Percentiles rank a stretch among this genome's conserved stretches.
Evolutionary conservation across 1,139 yeast species (phyloP).

Genomic region (Pichia kudriavzevii): DNA sequence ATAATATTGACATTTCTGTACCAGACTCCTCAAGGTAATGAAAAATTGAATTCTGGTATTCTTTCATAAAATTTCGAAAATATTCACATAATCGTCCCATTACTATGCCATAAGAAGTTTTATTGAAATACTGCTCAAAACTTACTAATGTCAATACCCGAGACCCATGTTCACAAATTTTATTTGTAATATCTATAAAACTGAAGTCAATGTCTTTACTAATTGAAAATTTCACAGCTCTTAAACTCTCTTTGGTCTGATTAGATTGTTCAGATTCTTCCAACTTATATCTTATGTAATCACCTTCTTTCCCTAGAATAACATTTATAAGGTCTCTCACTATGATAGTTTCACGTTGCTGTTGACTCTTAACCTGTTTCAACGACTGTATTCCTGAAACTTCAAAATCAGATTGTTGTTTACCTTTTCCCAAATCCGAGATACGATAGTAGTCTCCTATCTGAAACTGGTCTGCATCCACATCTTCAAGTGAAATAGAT

Average conservation of each 20-base stretch:
- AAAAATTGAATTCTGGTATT: constrained; percentile 18
- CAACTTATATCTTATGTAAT: constrained; percentile 61
- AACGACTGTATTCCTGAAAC: not conserved
- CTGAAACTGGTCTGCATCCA: constrained; percentile 7
- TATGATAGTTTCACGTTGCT: constrained; percentile 61
- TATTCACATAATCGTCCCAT: constrained; percentile 66
- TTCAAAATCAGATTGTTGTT: constrained; percentile 1
- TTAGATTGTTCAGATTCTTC: no score
- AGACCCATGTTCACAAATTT: constrained; percentile 56
- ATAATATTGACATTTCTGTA: constrained; percentile 38
- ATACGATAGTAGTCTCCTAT: not conserved
- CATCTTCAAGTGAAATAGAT: constrained; percentile 3
- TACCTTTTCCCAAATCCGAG: not conserved
- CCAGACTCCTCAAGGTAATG: not conserved
- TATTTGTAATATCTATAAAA: constrained; percentile 62
- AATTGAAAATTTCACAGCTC: constrained; percentile 71
- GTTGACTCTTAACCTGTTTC: constrained; percentile 7
- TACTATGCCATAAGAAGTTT: constrained; percentile 55
- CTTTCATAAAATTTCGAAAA: constrained; percentile 41
- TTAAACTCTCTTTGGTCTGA: constrained; percentile 45
- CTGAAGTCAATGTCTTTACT: constrained; percentile 70
- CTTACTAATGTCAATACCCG: constrained; percentile 47
- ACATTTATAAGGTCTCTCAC: constrained; percentile 64
- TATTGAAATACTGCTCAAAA: constrained; percentile 53
- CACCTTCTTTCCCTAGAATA: constrained; percentile 73